A percentile compares a stretch with the other conserved stretches of the same genome.
Conservation (phyloP, 1,284 basidiomycete genomes). For the Rhodotorula sp. region DNA sequence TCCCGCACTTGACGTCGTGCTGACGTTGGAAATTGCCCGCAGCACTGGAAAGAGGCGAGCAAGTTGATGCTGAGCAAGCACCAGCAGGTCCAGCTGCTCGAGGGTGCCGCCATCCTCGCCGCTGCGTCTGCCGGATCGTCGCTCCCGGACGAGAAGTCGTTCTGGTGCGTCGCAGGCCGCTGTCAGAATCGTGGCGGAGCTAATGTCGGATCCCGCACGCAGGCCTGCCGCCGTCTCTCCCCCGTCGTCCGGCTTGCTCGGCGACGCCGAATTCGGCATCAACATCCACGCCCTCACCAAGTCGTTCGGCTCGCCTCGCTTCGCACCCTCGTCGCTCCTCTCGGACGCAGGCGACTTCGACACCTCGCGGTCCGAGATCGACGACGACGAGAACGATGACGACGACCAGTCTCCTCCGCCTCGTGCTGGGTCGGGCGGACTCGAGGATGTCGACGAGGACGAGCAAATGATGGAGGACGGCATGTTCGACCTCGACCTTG, state of each 20-base stretch:
- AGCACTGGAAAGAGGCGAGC: conserved; percentile 91
- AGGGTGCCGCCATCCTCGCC: conserved; percentile 89
- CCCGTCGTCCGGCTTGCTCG: conserved; percentile 51
- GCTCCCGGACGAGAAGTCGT: conserved; percentile 84
- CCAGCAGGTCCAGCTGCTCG: conserved; percentile 94
- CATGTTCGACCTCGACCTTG: conserved; percentile 40
- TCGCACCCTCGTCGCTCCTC: conserved; percentile 36
- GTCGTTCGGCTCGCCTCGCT: conserved; percentile 28
- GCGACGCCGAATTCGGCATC: conserved; percentile 50
- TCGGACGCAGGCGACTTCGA: conserved; percentile 18
- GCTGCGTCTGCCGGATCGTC: conserved; percentile 64
- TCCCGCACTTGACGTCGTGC: too few relatives aligned
- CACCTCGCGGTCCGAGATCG: conserved; percentile 23
- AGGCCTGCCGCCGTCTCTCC: conserved; percentile 58
- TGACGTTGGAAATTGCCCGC: neutral
- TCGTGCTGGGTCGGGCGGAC: conserved; percentile 3
- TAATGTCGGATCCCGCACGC: conserved; percentile 50
- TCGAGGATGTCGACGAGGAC: conserved; percentile 19
- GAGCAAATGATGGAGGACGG: conserved; percentile 33
- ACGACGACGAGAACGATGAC: conserved; percentile 44
- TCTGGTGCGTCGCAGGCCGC: conserved; percentile 67
- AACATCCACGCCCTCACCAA: conserved; percentile 41
- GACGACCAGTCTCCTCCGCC: conserved; percentile 11
- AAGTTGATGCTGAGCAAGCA: conserved; percentile 94
- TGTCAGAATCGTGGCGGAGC: neutral